phyloP scores from a whole-genome alignment of 75 land plant genomes.

The Pinus albicaulis region DNA sequence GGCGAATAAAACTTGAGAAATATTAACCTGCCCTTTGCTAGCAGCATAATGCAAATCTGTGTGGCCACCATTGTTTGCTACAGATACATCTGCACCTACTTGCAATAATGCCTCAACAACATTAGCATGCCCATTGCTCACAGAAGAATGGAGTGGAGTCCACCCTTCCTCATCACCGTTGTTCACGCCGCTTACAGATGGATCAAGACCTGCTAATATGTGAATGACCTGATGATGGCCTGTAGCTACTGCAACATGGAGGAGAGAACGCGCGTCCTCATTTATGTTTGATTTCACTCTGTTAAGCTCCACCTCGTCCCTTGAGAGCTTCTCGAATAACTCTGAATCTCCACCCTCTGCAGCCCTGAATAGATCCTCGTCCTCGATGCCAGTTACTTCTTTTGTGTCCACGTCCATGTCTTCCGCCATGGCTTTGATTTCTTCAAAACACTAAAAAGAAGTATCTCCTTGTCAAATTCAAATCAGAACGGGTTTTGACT shows the following conservation, averaged over 20 bases:
- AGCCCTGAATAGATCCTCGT: constrained; percentile 64
- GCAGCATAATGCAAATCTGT: constrained; percentile 99
- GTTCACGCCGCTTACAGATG: too few relatives aligned
- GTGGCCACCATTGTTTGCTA: constrained; percentile 80
- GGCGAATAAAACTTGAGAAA: constrained; percentile 62
- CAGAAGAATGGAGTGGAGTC: too few relatives aligned
- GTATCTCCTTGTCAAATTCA: too few relatives aligned
- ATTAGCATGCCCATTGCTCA: too few relatives aligned
- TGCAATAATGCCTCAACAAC: too few relatives aligned
- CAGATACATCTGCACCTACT: constrained; percentile 79
- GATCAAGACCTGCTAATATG: too few relatives aligned
- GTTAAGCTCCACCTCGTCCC: constrained; percentile 3
- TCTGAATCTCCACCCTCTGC: constrained; percentile 60
- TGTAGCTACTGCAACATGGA: constrained; percentile 86
- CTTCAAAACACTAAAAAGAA: too few relatives aligned
- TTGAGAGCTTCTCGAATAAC: constrained; percentile 33
- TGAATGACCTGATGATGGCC: constrained; percentile 39
- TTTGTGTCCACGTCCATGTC: too few relatives aligned
- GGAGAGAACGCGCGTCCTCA: constrained; percentile 82
- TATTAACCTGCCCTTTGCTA: constrained; percentile 81
- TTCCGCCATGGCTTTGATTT: too few relatives aligned
- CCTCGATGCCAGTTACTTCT: constrained; percentile 1
- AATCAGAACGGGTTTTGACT: too few relatives aligned
- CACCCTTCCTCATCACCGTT: too few relatives aligned
- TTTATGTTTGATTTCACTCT: constrained; percentile 38